A percentile compares a stretch with the other conserved stretches of the same genome.
These are phyloP conservation scores for Fraxinus greggii DNA, from an alignment of 305 asterid genomes.

Conservation along the genomic window DNA sequence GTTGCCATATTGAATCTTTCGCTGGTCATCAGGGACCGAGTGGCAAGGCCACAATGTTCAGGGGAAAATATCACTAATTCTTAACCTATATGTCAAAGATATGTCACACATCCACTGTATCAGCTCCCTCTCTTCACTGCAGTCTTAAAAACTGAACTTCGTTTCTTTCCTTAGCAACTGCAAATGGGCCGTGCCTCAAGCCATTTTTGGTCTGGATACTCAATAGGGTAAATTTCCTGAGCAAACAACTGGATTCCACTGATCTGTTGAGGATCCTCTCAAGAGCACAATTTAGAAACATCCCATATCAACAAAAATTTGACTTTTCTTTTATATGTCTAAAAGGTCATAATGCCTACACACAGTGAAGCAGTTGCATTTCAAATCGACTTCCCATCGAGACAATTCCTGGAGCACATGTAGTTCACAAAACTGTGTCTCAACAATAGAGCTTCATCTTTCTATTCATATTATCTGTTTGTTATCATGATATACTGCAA, in stretches of 20 bases:
- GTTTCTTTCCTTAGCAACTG: not conserved
- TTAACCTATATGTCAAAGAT: not conserved
- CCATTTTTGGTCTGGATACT: not conserved
- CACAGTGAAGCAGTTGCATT: not conserved
- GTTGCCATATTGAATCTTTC: not conserved
- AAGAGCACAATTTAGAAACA: not conserved
- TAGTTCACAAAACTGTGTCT: too few relatives aligned
- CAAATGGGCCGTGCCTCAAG: not conserved
- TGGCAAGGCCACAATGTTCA: not conserved
- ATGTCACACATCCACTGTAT: not conserved
- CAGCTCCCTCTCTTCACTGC: not conserved
- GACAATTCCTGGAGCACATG: not conserved
- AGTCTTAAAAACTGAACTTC: not conserved
- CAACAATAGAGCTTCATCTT: not conserved
- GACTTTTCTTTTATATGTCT: not conserved
- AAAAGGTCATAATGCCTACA: not conserved
- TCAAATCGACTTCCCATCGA: not conserved
- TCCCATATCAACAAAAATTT: not conserved
- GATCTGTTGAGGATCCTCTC: not conserved
- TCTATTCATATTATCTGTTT: not conserved
- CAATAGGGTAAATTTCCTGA: not conserved
- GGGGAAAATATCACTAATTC: not conserved
- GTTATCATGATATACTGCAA: not conserved
- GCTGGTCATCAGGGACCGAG: not conserved
- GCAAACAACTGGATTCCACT: not conserved